Evolutionary conservation across 1,284 basidiomycete genomes (phyloP), one percentile per base, ranked within the genome.

Genomic region (Afroboletus lepidellus): DNA sequence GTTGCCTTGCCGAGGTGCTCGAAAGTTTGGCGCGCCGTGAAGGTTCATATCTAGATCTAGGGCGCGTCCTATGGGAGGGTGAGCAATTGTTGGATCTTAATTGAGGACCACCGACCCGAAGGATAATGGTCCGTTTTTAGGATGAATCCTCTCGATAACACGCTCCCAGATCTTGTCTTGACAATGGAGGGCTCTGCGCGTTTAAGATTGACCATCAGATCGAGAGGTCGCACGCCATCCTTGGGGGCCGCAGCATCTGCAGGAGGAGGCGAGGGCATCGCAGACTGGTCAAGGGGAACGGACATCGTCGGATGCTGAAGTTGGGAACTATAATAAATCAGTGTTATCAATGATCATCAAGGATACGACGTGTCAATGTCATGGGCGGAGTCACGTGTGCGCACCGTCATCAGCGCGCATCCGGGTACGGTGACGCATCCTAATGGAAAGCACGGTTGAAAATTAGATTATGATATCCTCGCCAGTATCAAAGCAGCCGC

Each of bases 1-100:
- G 57, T 83, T 81, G 38, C 84, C 85, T 44, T 84, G 80, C 50
- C 84, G 77, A 21, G 88, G 87, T 43, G 90, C 85, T 55, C 97
- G 81, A 67, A 99, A 98, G 73, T 98, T 98, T 3, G 96, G 95
- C 20, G 96, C 96, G 33, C 97, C 97, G 66, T 91, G 87, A 4
- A 99, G 80, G 56, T 91, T 93, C 36, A 98, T 79, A 63, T 94
- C 92, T n/a, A 97, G 80, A 66, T 96, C 90, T 42, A 94, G 77
- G 9, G 93, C 92, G 53, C 93, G 83, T 37, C 92, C 93, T 84
- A n/a, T 25, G 38, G n/a, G 30, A 41, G 41, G n/a, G 16, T 58
- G 46, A 59, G 48, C 18, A 21, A 32, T 34, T n/a, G 29, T 44
- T 16, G 8, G 24, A 50, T 41, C 24, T 43, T n/a, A 23, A 30